A percentile compares a stretch with the other conserved stretches of the same genome.
Conservation (phyloP, 2,329 filamentous ascomycete genomes). For the Pestalotiopsis fici region DNA sequence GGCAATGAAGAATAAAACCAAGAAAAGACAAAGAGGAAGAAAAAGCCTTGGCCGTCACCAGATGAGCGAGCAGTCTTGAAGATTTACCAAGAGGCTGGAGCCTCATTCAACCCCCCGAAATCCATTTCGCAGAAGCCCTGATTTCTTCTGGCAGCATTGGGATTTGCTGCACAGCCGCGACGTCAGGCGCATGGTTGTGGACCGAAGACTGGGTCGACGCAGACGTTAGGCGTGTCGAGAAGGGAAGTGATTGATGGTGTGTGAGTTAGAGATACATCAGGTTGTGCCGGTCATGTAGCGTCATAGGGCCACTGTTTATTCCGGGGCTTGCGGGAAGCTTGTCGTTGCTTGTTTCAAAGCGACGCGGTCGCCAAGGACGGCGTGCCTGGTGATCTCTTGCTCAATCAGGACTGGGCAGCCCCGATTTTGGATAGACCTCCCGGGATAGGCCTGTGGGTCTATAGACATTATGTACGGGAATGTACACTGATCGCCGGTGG, state of each 20-base stretch:
- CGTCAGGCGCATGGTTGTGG: slow-evolving; percentile 3
- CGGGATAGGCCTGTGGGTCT: neutral
- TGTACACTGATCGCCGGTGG: neutral
- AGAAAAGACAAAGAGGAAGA: neutral
- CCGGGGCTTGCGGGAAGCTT: neutral
- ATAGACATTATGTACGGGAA: neutral
- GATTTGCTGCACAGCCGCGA: slow-evolving; percentile 8
- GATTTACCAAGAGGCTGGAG: neutral
- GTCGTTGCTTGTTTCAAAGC: slow-evolving; percentile 2
- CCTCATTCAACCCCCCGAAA: neutral
- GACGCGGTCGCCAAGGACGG: neutral
- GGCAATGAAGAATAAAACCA: neutral
- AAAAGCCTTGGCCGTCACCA: neutral
- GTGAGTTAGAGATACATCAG: neutral
- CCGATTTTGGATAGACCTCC: neutral
- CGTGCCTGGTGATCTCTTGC: slow-evolving; percentile 2
- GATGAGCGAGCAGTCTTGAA: neutral
- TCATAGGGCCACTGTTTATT: slow-evolving; percentile 2
- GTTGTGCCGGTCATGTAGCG: neutral
- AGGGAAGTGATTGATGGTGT: neutral
- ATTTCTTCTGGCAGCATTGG: neutral
- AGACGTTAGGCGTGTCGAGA: neutral
- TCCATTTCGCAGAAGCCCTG: neutral
- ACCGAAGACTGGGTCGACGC: slow-evolving; percentile 1
- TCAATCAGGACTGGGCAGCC: neutral